These are phyloP conservation scores for Bertia moriformis DNA, from an alignment of 2,329 filamentous ascomycete genomes.

Conservation along the genomic window DNA sequence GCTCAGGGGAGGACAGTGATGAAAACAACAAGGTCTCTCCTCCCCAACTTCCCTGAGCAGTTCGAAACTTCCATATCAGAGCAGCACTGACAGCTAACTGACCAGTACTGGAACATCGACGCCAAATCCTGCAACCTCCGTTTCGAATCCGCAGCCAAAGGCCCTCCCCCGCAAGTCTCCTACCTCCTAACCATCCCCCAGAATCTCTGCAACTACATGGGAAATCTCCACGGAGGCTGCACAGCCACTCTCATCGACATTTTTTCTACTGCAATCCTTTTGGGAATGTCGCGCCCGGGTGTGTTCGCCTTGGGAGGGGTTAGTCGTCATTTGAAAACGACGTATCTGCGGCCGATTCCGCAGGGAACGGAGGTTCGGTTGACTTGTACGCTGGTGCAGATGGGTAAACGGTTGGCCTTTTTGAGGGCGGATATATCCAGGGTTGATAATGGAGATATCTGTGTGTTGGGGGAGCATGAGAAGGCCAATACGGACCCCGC, in stretches of 20 bases:
- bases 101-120: slow-evolving; percentile 15
- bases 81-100: neutral
- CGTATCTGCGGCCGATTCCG: slow-evolving; percentile 21
- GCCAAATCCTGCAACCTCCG: slow-evolving; percentile 13
- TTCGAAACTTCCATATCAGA: neutral
- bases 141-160: slow-evolving; percentile 18
- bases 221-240: slow-evolving; percentile 8
- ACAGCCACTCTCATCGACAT: slow-evolving; percentile 24
- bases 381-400: slow-evolving; percentile 17
- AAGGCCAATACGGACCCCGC: slow-evolving; percentile 23
- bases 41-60: neutral
- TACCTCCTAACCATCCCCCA: slow-evolving; percentile 11
- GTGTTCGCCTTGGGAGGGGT: slow-evolving; percentile 21
- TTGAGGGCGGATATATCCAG: slow-evolving; percentile 18
- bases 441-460: slow-evolving; percentile 16
- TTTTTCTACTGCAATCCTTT: slow-evolving; percentile 19
- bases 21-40: neutral
- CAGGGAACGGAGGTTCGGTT: slow-evolving; percentile 15
- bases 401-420: slow-evolving; percentile 18
- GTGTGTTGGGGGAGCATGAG: slow-evolving; percentile 23
- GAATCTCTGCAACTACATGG: neutral
- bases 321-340: slow-evolving; percentile 21
- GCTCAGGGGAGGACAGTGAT: slow-evolving; percentile 8
- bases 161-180: slow-evolving; percentile 15
- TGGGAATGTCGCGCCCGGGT: slow-evolving; percentile 19